Evolutionary conservation across 2,329 filamentous ascomycete species (phyloP).

Genomic region (Fusarium xyrophilum): DNA sequence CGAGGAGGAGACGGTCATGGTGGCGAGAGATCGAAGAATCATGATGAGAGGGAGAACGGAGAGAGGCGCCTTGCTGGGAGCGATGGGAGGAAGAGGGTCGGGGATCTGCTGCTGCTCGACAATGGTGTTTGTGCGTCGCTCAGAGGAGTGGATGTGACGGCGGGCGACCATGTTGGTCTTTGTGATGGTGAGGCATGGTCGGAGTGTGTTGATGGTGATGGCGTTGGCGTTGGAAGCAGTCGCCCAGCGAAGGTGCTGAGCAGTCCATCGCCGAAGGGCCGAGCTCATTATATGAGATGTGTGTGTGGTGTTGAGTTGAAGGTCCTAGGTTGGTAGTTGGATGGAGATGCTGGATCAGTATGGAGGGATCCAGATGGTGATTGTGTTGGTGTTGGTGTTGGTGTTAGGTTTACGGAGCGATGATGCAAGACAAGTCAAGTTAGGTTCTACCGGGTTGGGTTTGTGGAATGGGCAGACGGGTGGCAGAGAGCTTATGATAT

Average conservation of each 20-base stretch:
- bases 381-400: neutral
- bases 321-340: slow-evolving; percentile 11
- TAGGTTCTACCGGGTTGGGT: slow-evolving; percentile 18
- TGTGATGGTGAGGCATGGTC: slow-evolving; percentile 33
- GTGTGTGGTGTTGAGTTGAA: slow-evolving; percentile 9
- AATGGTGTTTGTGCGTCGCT: slow-evolving; percentile 47
- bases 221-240: slow-evolving; percentile 28
- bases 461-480: slow-evolving; percentile 12
- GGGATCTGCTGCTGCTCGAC: slow-evolving; percentile 43
- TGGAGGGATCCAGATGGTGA: slow-evolving; percentile 28
- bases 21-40: slow-evolving; percentile 72
- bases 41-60: slow-evolving; percentile 71
- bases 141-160: slow-evolving; percentile 49
- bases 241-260: slow-evolving; percentile 38
- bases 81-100: slow-evolving; percentile 41
- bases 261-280: slow-evolving; percentile 40
- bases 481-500: slow-evolving; percentile 33
- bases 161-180: slow-evolving; percentile 27
- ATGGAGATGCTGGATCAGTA: slow-evolving; percentile 18
- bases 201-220: slow-evolving; percentile 30
- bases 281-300: slow-evolving; percentile 37
- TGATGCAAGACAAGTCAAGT: slow-evolving; percentile 32
- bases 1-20: slow-evolving; percentile 74
- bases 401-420: slow-evolving; percentile 20
- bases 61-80: slow-evolving; percentile 56